Base-by-base conservation (phyloP, 192 early-diverging fungal genomes). In the Spizellomyces punctatus region DNA sequence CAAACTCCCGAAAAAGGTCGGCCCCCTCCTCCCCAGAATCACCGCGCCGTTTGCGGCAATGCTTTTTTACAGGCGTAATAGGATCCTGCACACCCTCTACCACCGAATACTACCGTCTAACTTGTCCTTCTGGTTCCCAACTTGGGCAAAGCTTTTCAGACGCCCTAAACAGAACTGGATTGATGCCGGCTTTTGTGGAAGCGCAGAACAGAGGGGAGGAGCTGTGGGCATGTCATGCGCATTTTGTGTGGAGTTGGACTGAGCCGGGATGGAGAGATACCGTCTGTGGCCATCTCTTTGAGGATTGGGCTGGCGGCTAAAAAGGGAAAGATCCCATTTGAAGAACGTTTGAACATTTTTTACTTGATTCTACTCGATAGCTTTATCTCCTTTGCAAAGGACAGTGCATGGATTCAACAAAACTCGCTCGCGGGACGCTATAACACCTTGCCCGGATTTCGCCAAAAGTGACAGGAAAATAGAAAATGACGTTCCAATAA, bases 221-320 rank as follows among this genome's bases (percentile, higher is more conserved):
- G 59, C 12, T 62, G 12, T 71, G 69, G 69, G 48, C 44, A n/a
- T 71, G 69, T 47, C 69, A 71, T 50, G 59, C 58, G 9, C 69
- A 71, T 48, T 71, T 36, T 50, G 58, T 71, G 19, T 71, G 58
- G 68, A 46, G 10, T 14, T 36, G 10, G 56, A 71, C 69, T 9
- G 48, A 36, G 6, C 69, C 69, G 16, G 45, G 27, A 7, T 57
- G 57, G 41, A 36, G 69, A 14, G 69, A 71, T 17, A 6, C 48
- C 2, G 60, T 71, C 8, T 62, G 58, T 47, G 46, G 44, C 12
- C 57, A 60, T 44, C 46, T 71, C 46, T 71, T 71, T 36, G 17
- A 19, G 10, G 69, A 71, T 9, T 71, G 69, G 69, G 50, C 49
- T 10, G 49, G 10, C 49, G 49, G 49, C 49, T 52, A 9, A 52